phyloP scores from a whole-genome alignment of 257 asterid genomes.

The Anisodus acutangulus region DNA sequence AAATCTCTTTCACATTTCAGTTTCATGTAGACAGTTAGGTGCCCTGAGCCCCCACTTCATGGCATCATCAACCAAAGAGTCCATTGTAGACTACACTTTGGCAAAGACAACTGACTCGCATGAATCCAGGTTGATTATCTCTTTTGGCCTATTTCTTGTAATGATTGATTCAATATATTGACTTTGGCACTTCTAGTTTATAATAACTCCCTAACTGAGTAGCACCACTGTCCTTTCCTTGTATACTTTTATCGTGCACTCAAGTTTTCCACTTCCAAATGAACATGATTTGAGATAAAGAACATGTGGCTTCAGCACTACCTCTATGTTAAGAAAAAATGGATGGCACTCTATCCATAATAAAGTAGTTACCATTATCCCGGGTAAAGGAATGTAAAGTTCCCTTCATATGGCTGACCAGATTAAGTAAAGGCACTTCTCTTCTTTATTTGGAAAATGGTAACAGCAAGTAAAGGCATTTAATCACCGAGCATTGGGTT shows the following conservation, averaged over 20 bases:
- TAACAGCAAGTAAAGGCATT: not conserved
- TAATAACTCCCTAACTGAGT: not conserved
- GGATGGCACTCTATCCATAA: not conserved
- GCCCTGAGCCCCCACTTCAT: not conserved
- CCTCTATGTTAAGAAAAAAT: not conserved
- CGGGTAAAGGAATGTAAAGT: not conserved
- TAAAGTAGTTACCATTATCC: not conserved
- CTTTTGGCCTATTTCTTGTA: not conserved
- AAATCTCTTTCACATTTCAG: not conserved
- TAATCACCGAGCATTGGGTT: not conserved
- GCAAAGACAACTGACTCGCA: not conserved
- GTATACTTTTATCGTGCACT: not conserved
- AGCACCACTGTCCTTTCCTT: not conserved
- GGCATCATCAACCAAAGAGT: constrained; percentile 14
- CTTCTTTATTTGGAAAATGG: not conserved
- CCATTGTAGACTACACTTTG: not conserved
- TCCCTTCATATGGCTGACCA: not conserved
- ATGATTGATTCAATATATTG: not conserved
- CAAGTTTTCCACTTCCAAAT: constrained; percentile 15
- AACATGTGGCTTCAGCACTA: not conserved
- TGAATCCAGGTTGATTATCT: not conserved
- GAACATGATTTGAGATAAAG: not conserved
- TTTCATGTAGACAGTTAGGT: constrained; percentile 6
- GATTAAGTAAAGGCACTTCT: not conserved
- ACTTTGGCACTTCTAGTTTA: not conserved